phyloP scores from a whole-genome alignment of 2,329 filamentous ascomycete genomes.

The Lecanicillium sp. region DNA sequence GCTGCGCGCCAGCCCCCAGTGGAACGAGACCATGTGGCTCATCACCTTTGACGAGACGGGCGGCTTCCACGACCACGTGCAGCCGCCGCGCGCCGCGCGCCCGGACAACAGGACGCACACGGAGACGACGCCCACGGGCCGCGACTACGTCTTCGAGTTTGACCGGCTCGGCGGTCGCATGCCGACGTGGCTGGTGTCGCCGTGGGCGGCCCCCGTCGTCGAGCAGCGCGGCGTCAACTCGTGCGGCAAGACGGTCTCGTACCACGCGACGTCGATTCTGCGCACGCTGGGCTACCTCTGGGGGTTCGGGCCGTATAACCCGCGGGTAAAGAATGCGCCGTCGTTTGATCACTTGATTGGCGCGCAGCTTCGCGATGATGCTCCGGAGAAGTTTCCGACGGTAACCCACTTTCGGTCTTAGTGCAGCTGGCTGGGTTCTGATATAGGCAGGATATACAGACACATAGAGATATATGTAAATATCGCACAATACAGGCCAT shows the following conservation, averaged over 20 bases:
- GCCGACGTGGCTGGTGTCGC: slow-evolving; percentile 32
- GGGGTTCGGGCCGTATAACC: slow-evolving; percentile 32
- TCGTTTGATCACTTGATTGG: slow-evolving; percentile 26
- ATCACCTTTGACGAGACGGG: slow-evolving; percentile 31
- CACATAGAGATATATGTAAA: background rate
- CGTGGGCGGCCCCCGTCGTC: slow-evolving; percentile 33
- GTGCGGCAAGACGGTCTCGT: slow-evolving; percentile 29
- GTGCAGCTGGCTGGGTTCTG: background rate
- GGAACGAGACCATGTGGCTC: slow-evolving; percentile 29
- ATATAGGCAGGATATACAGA: background rate
- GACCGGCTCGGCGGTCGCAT: slow-evolving; percentile 32
- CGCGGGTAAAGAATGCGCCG: slow-evolving; percentile 31
- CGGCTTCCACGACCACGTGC: slow-evolving; percentile 32
- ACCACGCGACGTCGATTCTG: slow-evolving; percentile 38
- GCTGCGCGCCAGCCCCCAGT: slow-evolving; percentile 28
- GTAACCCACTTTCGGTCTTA: slow-evolving; percentile 10
- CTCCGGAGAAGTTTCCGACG: slow-evolving; percentile 7
- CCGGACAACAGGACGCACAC: slow-evolving; percentile 28
- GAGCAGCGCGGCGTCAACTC: slow-evolving; percentile 31
- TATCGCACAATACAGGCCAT: background rate
- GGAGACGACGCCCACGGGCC: slow-evolving; percentile 26
- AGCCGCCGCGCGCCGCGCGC: slow-evolving; percentile 26
- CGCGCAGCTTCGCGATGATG: background rate
- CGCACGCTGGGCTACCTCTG: slow-evolving; percentile 37
- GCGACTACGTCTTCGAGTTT: slow-evolving; percentile 29